phyloP scores from a whole-genome alignment of 2,329 filamentous ascomycete species.

The Fusarium poae region DNA sequence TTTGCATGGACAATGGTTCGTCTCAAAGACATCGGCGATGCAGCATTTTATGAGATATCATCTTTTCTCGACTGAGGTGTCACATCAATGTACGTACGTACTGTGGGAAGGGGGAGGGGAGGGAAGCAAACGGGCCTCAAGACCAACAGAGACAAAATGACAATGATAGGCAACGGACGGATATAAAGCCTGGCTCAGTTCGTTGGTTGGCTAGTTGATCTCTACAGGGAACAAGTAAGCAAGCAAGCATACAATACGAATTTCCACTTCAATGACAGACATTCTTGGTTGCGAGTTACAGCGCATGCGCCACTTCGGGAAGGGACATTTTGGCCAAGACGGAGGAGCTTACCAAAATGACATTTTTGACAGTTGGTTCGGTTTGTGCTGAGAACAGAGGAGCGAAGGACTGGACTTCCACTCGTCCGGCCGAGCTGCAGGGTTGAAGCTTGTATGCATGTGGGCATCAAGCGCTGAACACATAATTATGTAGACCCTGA shows the following conservation, averaged over 20 bases:
- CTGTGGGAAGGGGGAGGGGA: conserved; percentile 19
- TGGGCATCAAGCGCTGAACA: not conserved
- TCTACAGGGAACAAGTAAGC: not conserved
- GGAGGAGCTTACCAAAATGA: conserved; percentile 14
- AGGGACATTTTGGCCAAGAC: conserved; percentile 12
- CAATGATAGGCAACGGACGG: not conserved
- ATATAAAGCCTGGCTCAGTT: not conserved
- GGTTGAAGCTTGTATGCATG: not conserved
- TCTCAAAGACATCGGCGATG: conserved; percentile 10
- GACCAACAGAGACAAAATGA: not conserved
- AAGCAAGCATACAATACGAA: not conserved
- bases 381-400: not conserved
- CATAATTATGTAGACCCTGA: not conserved
- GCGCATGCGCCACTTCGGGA: conserved; percentile 23
- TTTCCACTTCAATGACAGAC: not conserved
- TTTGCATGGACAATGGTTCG: not conserved
- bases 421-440: conserved; percentile 9
- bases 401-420: not conserved
- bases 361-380: conserved; percentile 1
- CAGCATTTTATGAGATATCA: conserved; percentile 34
- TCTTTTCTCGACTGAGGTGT: conserved; percentile 27
- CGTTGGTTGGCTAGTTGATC: conserved; percentile 1
- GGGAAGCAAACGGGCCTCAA: conserved; percentile 21
- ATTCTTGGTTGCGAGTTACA: conserved; percentile 10
- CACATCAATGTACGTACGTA: conserved; percentile 17